A percentile compares a stretch with the other conserved stretches of the same genome.
These are phyloP conservation scores for Psidium guajava DNA, from an alignment of 345 rosid genomes.

Conservation along the genomic window DNA sequence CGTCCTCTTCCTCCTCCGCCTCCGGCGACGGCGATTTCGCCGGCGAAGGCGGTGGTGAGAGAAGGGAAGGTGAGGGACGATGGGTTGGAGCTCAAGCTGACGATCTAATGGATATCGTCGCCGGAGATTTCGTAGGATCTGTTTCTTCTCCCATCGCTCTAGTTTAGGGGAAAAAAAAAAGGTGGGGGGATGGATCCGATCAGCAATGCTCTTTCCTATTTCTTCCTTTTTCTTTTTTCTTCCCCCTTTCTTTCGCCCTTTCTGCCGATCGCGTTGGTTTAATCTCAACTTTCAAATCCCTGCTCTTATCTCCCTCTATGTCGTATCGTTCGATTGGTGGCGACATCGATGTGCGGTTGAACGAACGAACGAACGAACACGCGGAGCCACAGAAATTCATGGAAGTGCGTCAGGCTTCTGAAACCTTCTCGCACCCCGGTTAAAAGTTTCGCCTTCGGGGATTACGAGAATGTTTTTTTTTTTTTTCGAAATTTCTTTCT, in stretches of 20 bases:
- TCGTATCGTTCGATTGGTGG: neutral
- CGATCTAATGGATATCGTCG: neutral
- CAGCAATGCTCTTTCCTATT: neutral
- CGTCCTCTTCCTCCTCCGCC: neutral
- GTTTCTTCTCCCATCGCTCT: neutral
- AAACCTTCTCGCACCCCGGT: neutral
- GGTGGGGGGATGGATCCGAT: neutral
- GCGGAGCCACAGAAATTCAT: neutral
- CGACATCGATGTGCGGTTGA: neutral
- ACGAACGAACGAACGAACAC: neutral
- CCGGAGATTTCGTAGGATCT: neutral
- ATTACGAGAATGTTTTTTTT: no score
- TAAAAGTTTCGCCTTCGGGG: no score
- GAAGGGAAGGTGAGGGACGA: neutral
- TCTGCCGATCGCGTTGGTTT: neutral
- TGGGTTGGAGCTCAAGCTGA: neutral
- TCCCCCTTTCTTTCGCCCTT: no score
- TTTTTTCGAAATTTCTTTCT: no score
- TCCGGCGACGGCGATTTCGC: neutral
- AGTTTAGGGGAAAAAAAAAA: no score
- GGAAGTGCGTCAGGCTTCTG: neutral
- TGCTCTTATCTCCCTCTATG: neutral
- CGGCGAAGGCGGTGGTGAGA: neutral
- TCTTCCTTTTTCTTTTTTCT: no score
- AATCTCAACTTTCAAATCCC: neutral